A percentile compares a stretch with the other conserved stretches of the same genome.
Conservation (phyloP, 1,139 yeast genomes). For the Zygotorulaspora mrakii region DNA sequence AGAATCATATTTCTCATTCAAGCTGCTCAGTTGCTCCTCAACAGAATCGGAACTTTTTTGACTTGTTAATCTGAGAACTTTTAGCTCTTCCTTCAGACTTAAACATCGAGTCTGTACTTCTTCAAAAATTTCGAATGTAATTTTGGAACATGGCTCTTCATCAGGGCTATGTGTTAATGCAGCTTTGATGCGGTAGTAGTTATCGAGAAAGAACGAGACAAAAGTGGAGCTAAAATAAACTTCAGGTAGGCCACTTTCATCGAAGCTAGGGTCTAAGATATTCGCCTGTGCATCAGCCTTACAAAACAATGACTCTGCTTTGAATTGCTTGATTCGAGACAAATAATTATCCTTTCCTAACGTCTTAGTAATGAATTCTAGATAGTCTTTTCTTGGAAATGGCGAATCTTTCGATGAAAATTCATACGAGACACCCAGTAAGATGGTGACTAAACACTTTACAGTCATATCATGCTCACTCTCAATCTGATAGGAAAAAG, state of each 20-base stretch:
- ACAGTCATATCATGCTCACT: slow-evolving; percentile 52
- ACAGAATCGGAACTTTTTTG: slow-evolving; percentile 13
- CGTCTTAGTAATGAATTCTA: slow-evolving; percentile 53
- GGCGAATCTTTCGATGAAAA: slow-evolving; percentile 75
- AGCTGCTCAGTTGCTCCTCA: slow-evolving; percentile 12
- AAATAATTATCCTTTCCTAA: slow-evolving; percentile 80
- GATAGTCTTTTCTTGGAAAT: slow-evolving; percentile 59
- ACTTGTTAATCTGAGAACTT: slow-evolving; percentile 15
- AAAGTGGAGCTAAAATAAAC: slow-evolving; percentile 69
- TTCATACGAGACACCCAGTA: slow-evolving; percentile 78
- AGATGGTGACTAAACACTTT: slow-evolving; percentile 69
- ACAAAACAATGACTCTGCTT: slow-evolving; percentile 53
- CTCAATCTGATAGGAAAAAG: slow-evolving; percentile 61
- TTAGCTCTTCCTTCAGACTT: slow-evolving; percentile 37
- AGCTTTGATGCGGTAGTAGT: slow-evolving; percentile 61
- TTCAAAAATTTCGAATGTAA: slow-evolving; percentile 70
- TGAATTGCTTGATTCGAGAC: slow-evolving; percentile 68
- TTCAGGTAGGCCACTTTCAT: slow-evolving; percentile 82
- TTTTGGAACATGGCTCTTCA: slow-evolving; percentile 60
- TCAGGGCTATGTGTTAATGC: slow-evolving; percentile 74
- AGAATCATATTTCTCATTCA: slow-evolving; percentile 27
- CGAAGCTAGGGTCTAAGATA: slow-evolving; percentile 49
- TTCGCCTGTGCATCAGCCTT: slow-evolving; percentile 50
- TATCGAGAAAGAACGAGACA: slow-evolving; percentile 64
- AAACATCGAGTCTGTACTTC: slow-evolving; percentile 40